Evolutionary conservation across 176 grass and related monocot species (phyloP).

Genomic region (Echinochloa phyllopogon): DNA sequence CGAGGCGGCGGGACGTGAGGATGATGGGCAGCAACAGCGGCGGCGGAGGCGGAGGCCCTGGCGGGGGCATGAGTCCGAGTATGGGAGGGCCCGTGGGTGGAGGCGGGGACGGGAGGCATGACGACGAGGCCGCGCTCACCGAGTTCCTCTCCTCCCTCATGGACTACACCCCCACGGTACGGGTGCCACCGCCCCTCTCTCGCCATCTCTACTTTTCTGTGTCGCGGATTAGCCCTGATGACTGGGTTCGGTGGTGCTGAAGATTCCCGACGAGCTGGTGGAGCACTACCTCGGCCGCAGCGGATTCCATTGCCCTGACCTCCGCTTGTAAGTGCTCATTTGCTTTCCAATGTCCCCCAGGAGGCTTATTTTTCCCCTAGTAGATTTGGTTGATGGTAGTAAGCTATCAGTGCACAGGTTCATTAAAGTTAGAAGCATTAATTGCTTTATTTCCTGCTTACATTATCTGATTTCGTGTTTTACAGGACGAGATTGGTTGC

Average conservation of each 20-base stretch:
- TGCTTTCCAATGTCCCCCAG: not conserved
- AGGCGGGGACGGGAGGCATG: slow-evolving; percentile 67
- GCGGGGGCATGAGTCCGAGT: slow-evolving; percentile 29
- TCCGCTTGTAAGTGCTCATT: slow-evolving; percentile 70
- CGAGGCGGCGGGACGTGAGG: slow-evolving; percentile 29
- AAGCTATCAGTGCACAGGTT: not conserved
- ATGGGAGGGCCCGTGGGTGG: slow-evolving; percentile 40
- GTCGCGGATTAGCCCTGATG: not conserved
- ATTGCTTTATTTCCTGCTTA: not conserved
- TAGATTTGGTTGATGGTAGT: not conserved
- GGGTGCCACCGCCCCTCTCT: not conserved
- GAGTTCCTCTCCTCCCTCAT: slow-evolving; percentile 97
- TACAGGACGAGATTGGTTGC: slow-evolving; percentile 89
- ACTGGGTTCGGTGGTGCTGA: not conserved
- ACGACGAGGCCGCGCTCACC: slow-evolving; percentile 81
- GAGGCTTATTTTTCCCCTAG: not conserved
- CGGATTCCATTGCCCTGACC: slow-evolving; percentile 94
- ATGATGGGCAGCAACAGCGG: slow-evolving; percentile 62
- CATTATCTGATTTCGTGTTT: slow-evolving; percentile 26
- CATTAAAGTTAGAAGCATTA: not conserved
- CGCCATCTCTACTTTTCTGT: not conserved
- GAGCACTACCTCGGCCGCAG: slow-evolving; percentile 94
- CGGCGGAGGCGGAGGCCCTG: slow-evolving; percentile 11
- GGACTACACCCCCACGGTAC: slow-evolving; percentile 92
- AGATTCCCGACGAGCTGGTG: slow-evolving; percentile 99